phyloP scores from a whole-genome alignment of 2,329 filamentous ascomycete genomes.

The Magnaporthiopsis poae region DNA sequence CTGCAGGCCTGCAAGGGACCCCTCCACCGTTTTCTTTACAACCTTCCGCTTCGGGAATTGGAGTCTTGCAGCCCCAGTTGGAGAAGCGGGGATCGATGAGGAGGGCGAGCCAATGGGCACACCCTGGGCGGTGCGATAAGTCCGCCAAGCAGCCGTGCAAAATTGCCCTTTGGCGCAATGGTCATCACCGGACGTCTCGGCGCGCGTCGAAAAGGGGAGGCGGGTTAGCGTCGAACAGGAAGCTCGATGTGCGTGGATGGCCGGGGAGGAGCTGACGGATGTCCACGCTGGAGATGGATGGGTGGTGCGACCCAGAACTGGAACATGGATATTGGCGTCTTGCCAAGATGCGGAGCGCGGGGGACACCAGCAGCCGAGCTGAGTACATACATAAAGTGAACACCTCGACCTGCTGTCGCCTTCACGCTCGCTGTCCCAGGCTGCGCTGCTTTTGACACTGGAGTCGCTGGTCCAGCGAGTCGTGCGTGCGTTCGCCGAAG shows the following conservation, averaged over 20 bases:
- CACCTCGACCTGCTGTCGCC: too few relatives aligned
- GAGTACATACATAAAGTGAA: background rate
- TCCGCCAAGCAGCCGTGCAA: slow-evolving; percentile 6
- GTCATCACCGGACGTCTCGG: background rate
- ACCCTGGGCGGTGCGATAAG: background rate
- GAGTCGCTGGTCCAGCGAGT: background rate
- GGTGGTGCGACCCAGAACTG: too few relatives aligned
- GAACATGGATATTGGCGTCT: too few relatives aligned
- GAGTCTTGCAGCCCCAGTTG: background rate
- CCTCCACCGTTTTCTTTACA: background rate
- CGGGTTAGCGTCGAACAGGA: background rate
- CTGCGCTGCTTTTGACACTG: too few relatives aligned
- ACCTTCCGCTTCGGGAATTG: slow-evolving; percentile 8
- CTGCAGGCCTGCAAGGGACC: background rate
- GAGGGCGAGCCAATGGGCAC: slow-evolving; percentile 4
- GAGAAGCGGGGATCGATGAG: background rate
- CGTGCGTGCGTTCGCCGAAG: too few relatives aligned
- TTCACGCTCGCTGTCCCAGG: too few relatives aligned
- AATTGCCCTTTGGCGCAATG: slow-evolving; percentile 1
- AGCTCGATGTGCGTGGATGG: background rate
- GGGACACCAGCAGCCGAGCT: too few relatives aligned
- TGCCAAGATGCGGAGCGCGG: too few relatives aligned
- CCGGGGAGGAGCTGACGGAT: too few relatives aligned
- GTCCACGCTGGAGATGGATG: too few relatives aligned
- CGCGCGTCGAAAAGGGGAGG: background rate